These are phyloP conservation scores for Thalassia testudinum DNA, from an alignment of 116 monocot genomes.

Conservation along the genomic window DNA sequence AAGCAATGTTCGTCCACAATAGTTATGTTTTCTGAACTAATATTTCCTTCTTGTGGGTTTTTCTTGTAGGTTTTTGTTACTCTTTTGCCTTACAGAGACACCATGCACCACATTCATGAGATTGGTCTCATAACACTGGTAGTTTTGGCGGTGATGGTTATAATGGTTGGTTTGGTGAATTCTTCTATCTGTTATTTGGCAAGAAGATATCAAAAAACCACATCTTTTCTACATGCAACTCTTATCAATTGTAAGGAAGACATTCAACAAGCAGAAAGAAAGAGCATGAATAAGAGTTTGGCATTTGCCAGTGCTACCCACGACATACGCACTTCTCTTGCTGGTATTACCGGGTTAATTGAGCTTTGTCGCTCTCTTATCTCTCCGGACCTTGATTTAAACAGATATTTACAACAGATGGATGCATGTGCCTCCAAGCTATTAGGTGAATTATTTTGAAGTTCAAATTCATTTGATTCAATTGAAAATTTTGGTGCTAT, in stretches of 20 bases:
- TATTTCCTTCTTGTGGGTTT: too few relatives aligned
- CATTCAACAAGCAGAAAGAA: constrained; percentile 79
- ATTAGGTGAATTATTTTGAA: constrained; percentile 17
- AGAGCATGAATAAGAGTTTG: constrained; percentile 89
- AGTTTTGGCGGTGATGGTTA: constrained; percentile 8
- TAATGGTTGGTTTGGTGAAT: constrained; percentile 5
- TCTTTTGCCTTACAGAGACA: neutral
- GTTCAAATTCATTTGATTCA: too few relatives aligned
- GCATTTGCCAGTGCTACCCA: constrained; percentile 80
- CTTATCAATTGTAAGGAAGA: constrained; percentile 64
- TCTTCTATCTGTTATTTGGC: constrained; percentile 12
- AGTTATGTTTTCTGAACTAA: too few relatives aligned
- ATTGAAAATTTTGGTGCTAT: too few relatives aligned
- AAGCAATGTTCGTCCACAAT: too few relatives aligned
- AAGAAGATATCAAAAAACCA: constrained; percentile 12
- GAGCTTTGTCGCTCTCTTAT: constrained; percentile 28
- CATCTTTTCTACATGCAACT: constrained; percentile 18
- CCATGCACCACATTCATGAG: constrained; percentile 4
- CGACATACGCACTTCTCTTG: constrained; percentile 54
- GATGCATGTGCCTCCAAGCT: constrained; percentile 48
- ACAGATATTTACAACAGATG: constrained; percentile 50
- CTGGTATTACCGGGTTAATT: constrained; percentile 45
- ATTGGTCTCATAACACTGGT: constrained; percentile 6
- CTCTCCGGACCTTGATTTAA: constrained; percentile 13
- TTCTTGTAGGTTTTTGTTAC: constrained; percentile 5